Evolutionary conservation across 805 yeast genomes (phyloP), one percentile per base, ranked within the genome.

Genomic region (Yarrowia sp.): DNA sequence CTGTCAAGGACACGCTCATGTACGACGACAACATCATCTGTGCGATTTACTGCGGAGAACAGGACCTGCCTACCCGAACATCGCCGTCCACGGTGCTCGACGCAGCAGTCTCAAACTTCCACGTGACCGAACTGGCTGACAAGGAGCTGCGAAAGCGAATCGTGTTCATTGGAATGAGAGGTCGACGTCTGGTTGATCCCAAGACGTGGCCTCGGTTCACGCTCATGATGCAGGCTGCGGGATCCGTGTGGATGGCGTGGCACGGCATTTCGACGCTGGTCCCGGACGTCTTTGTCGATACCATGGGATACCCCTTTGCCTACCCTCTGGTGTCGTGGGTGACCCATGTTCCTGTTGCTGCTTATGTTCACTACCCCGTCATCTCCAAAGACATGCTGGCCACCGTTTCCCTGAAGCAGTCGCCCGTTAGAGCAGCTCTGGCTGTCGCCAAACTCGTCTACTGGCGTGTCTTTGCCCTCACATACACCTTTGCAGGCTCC

Each of bases 361-460:
- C 97, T 0, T 95, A 95, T 75, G 91, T 92, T n/a, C 99, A 95
- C 79, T 95, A 90, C 80, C 99, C 99, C 1, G 86, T 93, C 16
- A 87, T 95, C 42, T 96, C 97, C 52, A 79, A 81, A 36, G 98
- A 94, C 73, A 95, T 95, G 99, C 80, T 92, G 72, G 80, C 80
- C 63, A 89, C 89, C 72, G 78, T 90, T 3, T 68, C 71, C 71
- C 55, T 63, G 48, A 79, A 79, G 65, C 77, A 75, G 68, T 69
- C 75, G 49, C 65, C 71, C 59, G 63, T 73, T 65, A 61, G 73
- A 70, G 64, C 69, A 0, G 38, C 42, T 8, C 46, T 69, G 14
- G 53, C 69, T 19, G 15, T 71, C 73, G 52, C 69, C 75, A 70
- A 73, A 14, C 59, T 73, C 43, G 52, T 75, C 35, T 95, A 95